These are phyloP conservation scores for Lentithecium fluviatile DNA, from an alignment of 495 filamentous ascomycete genomes.

Conservation along the genomic window DNA sequence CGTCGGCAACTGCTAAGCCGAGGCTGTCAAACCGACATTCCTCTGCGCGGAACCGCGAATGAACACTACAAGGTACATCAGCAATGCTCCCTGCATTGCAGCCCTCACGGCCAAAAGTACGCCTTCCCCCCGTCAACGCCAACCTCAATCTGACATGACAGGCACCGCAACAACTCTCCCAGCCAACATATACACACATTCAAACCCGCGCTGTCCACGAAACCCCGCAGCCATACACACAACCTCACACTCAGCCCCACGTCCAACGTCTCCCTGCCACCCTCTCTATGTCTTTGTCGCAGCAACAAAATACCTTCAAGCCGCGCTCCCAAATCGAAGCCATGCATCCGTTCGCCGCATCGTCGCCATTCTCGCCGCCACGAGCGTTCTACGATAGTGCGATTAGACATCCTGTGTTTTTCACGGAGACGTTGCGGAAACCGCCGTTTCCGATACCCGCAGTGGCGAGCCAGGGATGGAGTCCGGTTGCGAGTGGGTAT, in stretches of 20 bases:
- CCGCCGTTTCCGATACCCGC: constrained; percentile 41
- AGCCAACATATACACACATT: constrained; percentile 27
- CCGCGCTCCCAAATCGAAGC: constrained; percentile 40
- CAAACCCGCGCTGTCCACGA: constrained; percentile 34
- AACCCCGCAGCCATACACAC: not conserved
- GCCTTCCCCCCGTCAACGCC: not conserved
- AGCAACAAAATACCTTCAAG: not conserved
- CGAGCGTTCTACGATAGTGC: constrained; percentile 39
- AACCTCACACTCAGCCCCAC: not conserved
- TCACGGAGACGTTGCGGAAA: constrained; percentile 40
- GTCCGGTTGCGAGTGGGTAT: constrained; percentile 34
- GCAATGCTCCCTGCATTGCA: constrained; percentile 41
- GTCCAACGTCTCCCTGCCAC: not conserved
- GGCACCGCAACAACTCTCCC: constrained; percentile 13
- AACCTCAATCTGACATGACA: constrained; percentile 6
- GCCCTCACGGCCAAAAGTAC: constrained; percentile 40
- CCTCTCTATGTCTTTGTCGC: not conserved
- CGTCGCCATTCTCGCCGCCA: constrained; percentile 1
- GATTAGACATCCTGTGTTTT: constrained; percentile 45
- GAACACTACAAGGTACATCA: constrained; percentile 10
- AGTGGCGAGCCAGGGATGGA: constrained; percentile 23
- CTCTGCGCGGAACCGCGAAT: constrained; percentile 7
- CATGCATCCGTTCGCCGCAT: constrained; percentile 38
- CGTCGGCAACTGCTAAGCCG: constrained; percentile 21
- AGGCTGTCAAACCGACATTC: constrained; percentile 1